phyloP scores from a whole-genome alignment of 179 eudicot genomes.

The Beta corolliflora region DNA sequence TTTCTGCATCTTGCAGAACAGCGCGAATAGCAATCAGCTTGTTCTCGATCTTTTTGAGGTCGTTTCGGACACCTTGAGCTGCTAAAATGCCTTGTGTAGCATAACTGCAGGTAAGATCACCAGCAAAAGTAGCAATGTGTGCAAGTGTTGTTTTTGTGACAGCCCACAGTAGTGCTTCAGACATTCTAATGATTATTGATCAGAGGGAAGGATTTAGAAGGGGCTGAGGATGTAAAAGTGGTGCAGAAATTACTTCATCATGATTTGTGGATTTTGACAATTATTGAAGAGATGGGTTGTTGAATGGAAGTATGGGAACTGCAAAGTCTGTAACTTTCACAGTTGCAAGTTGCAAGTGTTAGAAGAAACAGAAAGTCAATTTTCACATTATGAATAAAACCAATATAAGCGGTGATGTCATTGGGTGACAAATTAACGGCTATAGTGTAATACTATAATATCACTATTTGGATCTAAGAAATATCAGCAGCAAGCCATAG shows the following conservation, averaged over 20 bases:
- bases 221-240: not conserved
- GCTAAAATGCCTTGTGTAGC: not conserved
- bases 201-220: not conserved
- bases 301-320: too few relatives aligned
- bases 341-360: too few relatives aligned
- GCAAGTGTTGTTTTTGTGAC: constrained; percentile 5
- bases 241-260: not conserved
- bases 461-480: too few relatives aligned
- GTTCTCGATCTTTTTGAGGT: constrained; percentile 14
- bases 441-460: not conserved
- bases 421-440: not conserved
- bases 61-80: not conserved
- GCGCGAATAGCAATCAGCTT: constrained; percentile 12
- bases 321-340: too few relatives aligned
- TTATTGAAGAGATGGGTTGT: too few relatives aligned
- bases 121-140: not conserved
- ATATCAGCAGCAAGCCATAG: not conserved
- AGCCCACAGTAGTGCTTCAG: constrained; percentile 10
- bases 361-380: too few relatives aligned
- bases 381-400: too few relatives aligned
- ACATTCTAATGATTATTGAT: not conserved
- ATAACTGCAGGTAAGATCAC: not conserved
- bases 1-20: constrained; percentile 26
- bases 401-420: too few relatives aligned
- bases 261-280: not conserved